A percentile compares a stretch with the other conserved stretches of the same genome.
phyloP scores from a whole-genome alignment of 805 yeast genomes.

The Helenozyma baotianmanensis region DNA sequence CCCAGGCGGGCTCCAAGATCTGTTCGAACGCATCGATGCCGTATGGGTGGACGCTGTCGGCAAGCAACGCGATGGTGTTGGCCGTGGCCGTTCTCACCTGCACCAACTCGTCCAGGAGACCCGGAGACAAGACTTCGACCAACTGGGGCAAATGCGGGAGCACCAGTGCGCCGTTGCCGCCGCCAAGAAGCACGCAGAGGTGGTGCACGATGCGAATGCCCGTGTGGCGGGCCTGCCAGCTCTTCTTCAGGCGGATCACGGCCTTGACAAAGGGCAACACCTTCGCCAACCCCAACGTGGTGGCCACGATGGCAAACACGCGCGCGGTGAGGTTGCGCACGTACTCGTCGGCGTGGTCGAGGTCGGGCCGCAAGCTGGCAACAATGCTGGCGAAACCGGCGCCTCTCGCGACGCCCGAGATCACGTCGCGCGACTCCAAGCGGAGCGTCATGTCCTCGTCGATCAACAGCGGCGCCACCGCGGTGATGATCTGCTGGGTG shows the following conservation, averaged over 20 bases:
- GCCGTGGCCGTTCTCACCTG: constrained; percentile 71
- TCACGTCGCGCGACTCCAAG: constrained; percentile 73
- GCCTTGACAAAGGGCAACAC: constrained; percentile 79
- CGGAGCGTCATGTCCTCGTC: constrained; percentile 77
- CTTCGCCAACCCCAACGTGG: constrained; percentile 66
- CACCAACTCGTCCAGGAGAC: constrained; percentile 62
- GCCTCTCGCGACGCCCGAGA: constrained; percentile 69
- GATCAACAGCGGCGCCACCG: constrained; percentile 71
- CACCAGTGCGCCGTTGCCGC: constrained; percentile 45
- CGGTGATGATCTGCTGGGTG: constrained; percentile 66
- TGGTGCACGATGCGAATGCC: constrained; percentile 78
- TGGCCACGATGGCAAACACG: constrained; percentile 79
- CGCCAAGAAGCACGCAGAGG: constrained; percentile 60
- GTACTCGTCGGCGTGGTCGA: constrained; percentile 78
- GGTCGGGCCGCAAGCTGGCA: constrained; percentile 73
- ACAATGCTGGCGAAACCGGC: constrained; percentile 81
- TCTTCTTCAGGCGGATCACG: constrained; percentile 68
- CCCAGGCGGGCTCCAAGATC: constrained; percentile 73
- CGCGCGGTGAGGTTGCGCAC: constrained; percentile 73
- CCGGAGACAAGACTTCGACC: constrained; percentile 54
- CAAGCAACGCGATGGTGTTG: constrained; percentile 64
- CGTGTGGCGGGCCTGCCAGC: constrained; percentile 81
- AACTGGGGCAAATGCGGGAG: constrained; percentile 69
- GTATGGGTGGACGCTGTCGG: constrained; percentile 79
- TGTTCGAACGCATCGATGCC: constrained; percentile 86